A percentile compares a stretch with the other conserved stretches of the same genome.
Conservation (phyloP, 2,329 filamentous ascomycete genomes). For the Ciborinia camelliae region DNA sequence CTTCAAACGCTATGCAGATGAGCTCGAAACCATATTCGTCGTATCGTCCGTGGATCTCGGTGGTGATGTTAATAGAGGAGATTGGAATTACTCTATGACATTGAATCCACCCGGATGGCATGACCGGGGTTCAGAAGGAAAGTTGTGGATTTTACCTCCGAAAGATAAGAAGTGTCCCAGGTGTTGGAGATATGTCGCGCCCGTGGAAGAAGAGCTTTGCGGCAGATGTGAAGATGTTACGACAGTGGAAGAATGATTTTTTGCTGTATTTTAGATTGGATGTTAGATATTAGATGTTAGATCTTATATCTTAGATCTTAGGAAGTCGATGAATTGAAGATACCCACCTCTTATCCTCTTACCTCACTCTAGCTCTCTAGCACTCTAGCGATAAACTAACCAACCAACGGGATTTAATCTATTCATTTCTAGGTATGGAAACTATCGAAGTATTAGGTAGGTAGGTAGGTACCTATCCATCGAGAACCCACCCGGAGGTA, state of each 20-base stretch:
- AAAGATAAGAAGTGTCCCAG: slow-evolving; percentile 69
- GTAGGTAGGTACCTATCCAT: too few relatives aligned
- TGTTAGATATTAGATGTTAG: too few relatives aligned
- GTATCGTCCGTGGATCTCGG: slow-evolving; percentile 61
- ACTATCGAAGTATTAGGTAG: too few relatives aligned
- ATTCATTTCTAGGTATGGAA: too few relatives aligned
- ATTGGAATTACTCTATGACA: slow-evolving; percentile 43
- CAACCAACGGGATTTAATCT: too few relatives aligned
- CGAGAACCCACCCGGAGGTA: too few relatives aligned
- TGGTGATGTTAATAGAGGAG: slow-evolving; percentile 40
- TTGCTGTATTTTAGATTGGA: too few relatives aligned
- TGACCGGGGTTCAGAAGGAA: slow-evolving; percentile 21
- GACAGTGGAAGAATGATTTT: not conserved
- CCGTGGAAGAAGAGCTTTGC: slow-evolving; percentile 65
- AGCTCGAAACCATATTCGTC: slow-evolving; percentile 59
- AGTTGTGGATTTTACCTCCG: slow-evolving; percentile 42
- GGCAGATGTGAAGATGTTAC: slow-evolving; percentile 59
- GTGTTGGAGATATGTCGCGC: slow-evolving; percentile 85
- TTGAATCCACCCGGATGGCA: slow-evolving; percentile 28
- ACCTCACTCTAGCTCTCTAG: too few relatives aligned
- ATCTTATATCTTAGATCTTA: too few relatives aligned
- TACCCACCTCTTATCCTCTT: too few relatives aligned
- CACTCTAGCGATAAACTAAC: too few relatives aligned
- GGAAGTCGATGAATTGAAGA: too few relatives aligned
- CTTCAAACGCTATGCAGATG: slow-evolving; percentile 37